These are phyloP conservation scores for Corrigiola litoralis DNA, from an alignment of 179 eudicot genomes.

Conservation along the genomic window DNA sequence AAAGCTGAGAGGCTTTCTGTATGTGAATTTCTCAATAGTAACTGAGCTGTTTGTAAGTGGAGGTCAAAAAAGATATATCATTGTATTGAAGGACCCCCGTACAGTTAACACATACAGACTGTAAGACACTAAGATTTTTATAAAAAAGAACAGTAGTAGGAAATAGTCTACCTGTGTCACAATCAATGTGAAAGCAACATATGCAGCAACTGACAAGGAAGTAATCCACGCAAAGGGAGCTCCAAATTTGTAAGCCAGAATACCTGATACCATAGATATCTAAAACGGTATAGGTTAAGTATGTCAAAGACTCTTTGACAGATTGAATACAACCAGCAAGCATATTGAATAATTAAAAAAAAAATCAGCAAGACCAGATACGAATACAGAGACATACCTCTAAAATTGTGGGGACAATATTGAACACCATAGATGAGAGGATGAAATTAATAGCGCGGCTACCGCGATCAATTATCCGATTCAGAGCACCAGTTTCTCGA, in stretches of 20 bases:
- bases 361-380: neutral
- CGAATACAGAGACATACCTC: constrained; percentile 56
- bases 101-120: too few species aligned
- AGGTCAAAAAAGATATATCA: too few species aligned
- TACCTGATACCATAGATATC: constrained; percentile 97
- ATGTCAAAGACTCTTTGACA: constrained; percentile 18
- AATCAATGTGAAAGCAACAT: constrained; percentile 71
- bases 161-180: constrained; percentile 73
- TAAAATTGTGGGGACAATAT: constrained; percentile 81
- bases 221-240: constrained; percentile 97
- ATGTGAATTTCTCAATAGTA: neutral
- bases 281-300: constrained; percentile 59
- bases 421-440: constrained; percentile 92
- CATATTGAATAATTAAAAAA: neutral
- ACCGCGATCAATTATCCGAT: constrained; percentile 96
- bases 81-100: too few species aligned
- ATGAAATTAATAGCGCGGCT: constrained; percentile 98
- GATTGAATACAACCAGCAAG: neutral
- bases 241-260: constrained; percentile 93
- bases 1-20: neutral
- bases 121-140: too few species aligned
- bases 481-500: constrained; percentile 92
- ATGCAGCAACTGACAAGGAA: constrained; percentile 87
- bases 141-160: constrained; percentile 7
- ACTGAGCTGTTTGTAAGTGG: neutral